Base-by-base conservation (phyloP, 352 stramenopile genomes). In the Phytophthora cajani region DNA sequence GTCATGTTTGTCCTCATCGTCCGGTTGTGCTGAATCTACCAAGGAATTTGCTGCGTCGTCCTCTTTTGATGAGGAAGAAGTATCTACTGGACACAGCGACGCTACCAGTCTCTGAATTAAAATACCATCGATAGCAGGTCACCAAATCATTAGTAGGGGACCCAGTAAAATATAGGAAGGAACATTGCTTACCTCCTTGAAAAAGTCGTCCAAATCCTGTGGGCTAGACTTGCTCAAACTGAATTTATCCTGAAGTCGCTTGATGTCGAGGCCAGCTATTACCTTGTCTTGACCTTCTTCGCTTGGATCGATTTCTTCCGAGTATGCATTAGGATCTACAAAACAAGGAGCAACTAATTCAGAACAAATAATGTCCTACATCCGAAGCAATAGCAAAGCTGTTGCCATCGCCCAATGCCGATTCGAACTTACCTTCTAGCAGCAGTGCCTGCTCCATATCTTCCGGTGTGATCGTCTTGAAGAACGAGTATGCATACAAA, bases 371-470 rank as follows among this genome's bases (percentile, higher is more conserved):
- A 17, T 42, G 27, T 0, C 3, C 27, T 5, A 30, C 27, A 42
- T 7, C 12, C 1, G 11, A 42, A 16, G 36, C 36, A 42, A 42
- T 17, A 17, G 36, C 17, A 46, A 46, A 19, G 12, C 38, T 16
- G 2, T n/a, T n/a, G 16, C 42, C 14, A 49, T 27, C 23, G 23
- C 23, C 23, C 23, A 27, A 27, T 27, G 23, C 3, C 16, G 42
- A 21, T 21, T 21, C 42, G 21, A 21, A 11, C 42, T 65, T 30
- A 83, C 85, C 84, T 78, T 94, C 86, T 5, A 94, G 68, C 44
- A 81, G 67, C 52, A 94, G 67, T 2, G 74, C 71, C 40, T 80
- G 64, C 12, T 89, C 80, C 63, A 92, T 88, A 38, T 91, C 84
- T 60, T 85, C 78, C 5, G 78, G 72, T 52, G 75, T 81, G 23